Base-by-base conservation (phyloP, 306 rosid species). In the Gastrolobium bilobum region DNA sequence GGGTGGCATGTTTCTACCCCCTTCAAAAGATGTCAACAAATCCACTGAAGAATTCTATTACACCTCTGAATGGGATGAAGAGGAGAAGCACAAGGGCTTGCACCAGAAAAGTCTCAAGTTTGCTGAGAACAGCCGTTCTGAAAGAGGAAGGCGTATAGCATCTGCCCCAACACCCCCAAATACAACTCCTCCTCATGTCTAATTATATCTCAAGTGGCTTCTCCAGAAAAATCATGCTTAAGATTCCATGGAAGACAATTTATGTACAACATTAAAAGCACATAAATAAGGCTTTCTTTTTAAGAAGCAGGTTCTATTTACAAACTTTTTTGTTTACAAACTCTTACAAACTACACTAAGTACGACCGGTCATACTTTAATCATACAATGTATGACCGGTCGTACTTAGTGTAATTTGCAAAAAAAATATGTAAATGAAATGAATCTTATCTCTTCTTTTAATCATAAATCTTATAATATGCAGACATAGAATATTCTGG, bases 101-200 rank as follows among this genome's bases (percentile, higher is more conserved):
- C 99, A 92, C 62, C 90, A 81, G 0, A 48, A 5, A 4, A 92
- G 98, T 73, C 83, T 94, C n/a, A 92, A 75, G 88, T 92, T 92
- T 53, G 99, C 97, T 1, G 92, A 94, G 87, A 92, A 94, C 64
- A 89, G 95, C 68, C 86, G 85, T 3, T 92, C 97, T 3, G 99
- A 94, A 86, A 89, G 97, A 42, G 99, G 99, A 11, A 85, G 62
- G 73, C 91, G 94, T 26, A 86, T 94, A 0, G 86, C 48, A 6
- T 88, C 97, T 1, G 97, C 87, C 3, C 81, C 87, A 1, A 92
- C 98, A 1, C 97, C 98, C 0, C 92, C 97, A 2, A 82, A 83
- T 7, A 35, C 87, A 10, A 92, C 97, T 68, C 98, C 98, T 6
- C 26, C 77, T 4, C 86, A 87, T 72, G 90, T 78, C 40, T 88